Percentiles rank a stretch among this genome's conserved stretches.
Conservation (phyloP, 306 rosid species). For the Ziziphus jujuba region DNA sequence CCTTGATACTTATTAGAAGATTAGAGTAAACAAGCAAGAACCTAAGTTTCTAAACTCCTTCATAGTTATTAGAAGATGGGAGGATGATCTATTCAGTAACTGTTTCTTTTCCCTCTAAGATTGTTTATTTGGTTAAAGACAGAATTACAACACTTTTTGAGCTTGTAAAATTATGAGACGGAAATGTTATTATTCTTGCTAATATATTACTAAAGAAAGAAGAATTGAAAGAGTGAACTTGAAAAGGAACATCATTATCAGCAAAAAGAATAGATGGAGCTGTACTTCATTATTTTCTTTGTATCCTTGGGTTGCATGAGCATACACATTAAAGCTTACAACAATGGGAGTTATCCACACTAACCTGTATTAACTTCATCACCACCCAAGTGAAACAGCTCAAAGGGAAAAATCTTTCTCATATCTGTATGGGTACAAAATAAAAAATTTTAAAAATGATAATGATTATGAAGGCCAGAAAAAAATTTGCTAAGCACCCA, state of each 20-base stretch:
- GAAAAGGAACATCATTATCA: not conserved
- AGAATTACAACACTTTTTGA: not conserved
- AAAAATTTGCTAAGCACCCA: not conserved
- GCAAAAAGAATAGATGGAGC: not conserved
- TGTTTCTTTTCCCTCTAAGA: not conserved
- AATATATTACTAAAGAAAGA: not conserved
- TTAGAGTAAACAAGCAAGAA: too few relatives aligned
- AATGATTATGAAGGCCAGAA: slow-evolving; percentile 12
- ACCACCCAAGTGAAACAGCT: slow-evolving; percentile 98
- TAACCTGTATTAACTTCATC: slow-evolving; percentile 96
- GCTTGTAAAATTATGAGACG: not conserved
- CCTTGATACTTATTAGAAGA: too few relatives aligned
- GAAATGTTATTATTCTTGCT: not conserved
- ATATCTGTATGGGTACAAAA: slow-evolving; percentile 54
- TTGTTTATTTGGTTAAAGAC: too few relatives aligned
- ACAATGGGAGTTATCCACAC: slow-evolving; percentile 29
- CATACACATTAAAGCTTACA: not conserved
- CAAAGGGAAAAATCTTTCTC: slow-evolving; percentile 92
- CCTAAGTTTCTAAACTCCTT: too few relatives aligned
- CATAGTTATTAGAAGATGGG: too few relatives aligned
- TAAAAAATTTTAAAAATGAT: not conserved
- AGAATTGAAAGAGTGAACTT: not conserved
- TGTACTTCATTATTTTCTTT: not conserved
- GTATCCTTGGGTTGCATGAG: not conserved
- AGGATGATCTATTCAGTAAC: not conserved